Base-by-base conservation (phyloP, 2,329 filamentous ascomycete genomes). In the Verticillium tricorpus region DNA sequence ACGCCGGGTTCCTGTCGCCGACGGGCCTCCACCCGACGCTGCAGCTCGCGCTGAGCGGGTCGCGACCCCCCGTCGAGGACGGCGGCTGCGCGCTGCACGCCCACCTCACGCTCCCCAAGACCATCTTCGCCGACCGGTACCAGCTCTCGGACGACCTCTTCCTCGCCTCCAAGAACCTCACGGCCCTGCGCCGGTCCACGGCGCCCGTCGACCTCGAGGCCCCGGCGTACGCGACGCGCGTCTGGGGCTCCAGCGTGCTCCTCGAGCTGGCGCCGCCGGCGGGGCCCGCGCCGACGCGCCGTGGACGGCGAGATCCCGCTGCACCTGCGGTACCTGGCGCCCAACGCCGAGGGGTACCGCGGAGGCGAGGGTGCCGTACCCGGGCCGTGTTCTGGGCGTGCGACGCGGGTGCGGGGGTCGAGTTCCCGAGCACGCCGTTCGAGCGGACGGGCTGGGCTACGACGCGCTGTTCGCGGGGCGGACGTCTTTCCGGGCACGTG, bases 311-410 rank as follows among this genome's bases (percentile, higher is more conserved):
- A 89, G 62, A 84, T 98, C 39, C 93, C 94, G 0, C 82, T 96
- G 15, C 94, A 98, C 71, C 82, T 97, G 3, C 89, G 94, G 35
- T 98, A 97, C 72, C 81, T 96, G 5, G 76, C 81, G 6, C 90
- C 90, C 0, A 80, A 82, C 0, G 73, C 74, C 54, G 80, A 80
- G 2, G 88, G 88, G 2, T 80, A 85, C 65, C 65, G 73, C 77
- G 2, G 67, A 80, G 5, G 74, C 88, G 1, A 77, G 86, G n/a
- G 73, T 95, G 0, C 91, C 94, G 0, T 93, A 90, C 78, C 94
- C 94, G 0, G 0, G 84, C 86, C 0, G 84, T 97, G 0, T 97
- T 97, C 78, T 97, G 93, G 93, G 92, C 93, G 0, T 98, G 94
- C 71, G 81, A 84, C 8, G 85, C 88, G 0, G 83, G 85, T 11